phyloP scores from a whole-genome alignment of 805 yeast genomes.

The Ogataea naganishii region DNA sequence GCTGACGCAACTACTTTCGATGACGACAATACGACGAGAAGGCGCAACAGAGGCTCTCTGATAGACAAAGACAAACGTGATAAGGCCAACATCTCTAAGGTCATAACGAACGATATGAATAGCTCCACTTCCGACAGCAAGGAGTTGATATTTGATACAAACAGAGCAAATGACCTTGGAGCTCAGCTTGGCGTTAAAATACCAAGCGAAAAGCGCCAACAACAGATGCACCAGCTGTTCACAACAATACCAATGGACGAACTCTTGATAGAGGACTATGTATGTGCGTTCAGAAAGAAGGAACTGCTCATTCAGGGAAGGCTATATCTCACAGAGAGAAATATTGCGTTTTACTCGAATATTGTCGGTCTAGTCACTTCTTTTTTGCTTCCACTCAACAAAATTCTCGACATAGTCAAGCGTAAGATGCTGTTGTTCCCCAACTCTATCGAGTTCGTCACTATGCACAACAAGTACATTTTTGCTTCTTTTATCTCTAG shows the following conservation, averaged over 20 bases:
- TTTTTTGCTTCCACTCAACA: constrained; percentile 46
- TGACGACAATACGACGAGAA: no score
- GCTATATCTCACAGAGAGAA: constrained; percentile 46
- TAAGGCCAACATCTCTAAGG: no score
- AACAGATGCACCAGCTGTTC: constrained; percentile 53
- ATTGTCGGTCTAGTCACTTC: constrained; percentile 61
- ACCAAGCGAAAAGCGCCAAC: constrained; percentile 44
- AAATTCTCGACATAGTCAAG: constrained; percentile 56
- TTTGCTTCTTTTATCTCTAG: constrained; percentile 62
- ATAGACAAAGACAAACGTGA: no score
- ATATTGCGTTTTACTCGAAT: constrained; percentile 57
- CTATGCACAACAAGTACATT: constrained; percentile 51
- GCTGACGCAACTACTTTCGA: no score
- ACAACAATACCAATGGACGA: constrained; percentile 43
- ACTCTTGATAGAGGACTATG: constrained; percentile 47
- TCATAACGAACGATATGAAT: no score
- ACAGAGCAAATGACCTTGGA: no score
- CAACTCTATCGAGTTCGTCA: constrained; percentile 56
- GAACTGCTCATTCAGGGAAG: constrained; percentile 65
- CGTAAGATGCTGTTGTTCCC: constrained; percentile 61
- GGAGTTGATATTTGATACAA: no score
- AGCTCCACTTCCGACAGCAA: no score
- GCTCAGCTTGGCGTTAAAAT: constrained; percentile 18
- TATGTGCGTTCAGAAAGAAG: constrained; percentile 54
- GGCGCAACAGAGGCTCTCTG: no score